Conservation (phyloP, 2,329 filamentous ascomycete species). For the Purpureocillium takamizusanense region DNA sequence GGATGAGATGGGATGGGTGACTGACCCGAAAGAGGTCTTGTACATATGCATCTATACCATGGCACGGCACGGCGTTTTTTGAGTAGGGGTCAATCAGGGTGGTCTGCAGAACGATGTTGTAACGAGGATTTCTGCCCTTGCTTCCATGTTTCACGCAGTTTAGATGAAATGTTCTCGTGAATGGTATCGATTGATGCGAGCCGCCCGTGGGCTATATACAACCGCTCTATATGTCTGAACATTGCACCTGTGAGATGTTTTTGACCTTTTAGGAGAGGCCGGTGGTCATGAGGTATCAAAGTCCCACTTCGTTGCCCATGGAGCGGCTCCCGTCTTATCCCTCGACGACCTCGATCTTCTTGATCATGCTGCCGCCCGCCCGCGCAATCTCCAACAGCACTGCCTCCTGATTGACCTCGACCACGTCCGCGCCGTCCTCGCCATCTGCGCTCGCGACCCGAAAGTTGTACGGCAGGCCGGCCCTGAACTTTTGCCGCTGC, state of each 20-base stretch:
- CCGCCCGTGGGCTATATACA: too few relatives aligned
- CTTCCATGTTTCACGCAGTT: neutral
- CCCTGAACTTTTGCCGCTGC: slow-evolving; percentile 51
- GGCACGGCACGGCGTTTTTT: slow-evolving; percentile 27
- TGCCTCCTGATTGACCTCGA: slow-evolving; percentile 57
- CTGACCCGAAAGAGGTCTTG: slow-evolving; percentile 10
- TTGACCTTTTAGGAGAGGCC: too few relatives aligned
- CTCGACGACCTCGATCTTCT: slow-evolving; percentile 46
- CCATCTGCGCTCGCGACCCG: slow-evolving; percentile 15
- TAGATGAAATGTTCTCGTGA: too few relatives aligned
- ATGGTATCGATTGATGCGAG: too few relatives aligned
- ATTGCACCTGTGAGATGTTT: too few relatives aligned
- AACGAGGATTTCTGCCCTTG: slow-evolving; percentile 3
- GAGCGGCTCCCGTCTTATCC: slow-evolving; percentile 7
- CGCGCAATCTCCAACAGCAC: slow-evolving; percentile 67
- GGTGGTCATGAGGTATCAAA: too few relatives aligned
- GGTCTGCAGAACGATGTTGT: slow-evolving; percentile 3
- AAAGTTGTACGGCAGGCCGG: slow-evolving; percentile 59
- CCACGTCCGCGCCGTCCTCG: slow-evolving; percentile 33
- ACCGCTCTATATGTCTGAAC: too few relatives aligned
- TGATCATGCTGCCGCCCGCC: slow-evolving; percentile 58
- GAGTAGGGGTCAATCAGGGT: slow-evolving; percentile 6
- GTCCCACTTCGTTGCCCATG: too few relatives aligned
- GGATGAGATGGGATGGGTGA: slow-evolving; percentile 1
- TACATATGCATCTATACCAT: slow-evolving; percentile 29